A percentile compares a stretch with the other conserved stretches of the same genome.
These are phyloP conservation scores for Phytophthora hibernalis DNA, from an alignment of 352 stramenopile species.

Conservation along the genomic window DNA sequence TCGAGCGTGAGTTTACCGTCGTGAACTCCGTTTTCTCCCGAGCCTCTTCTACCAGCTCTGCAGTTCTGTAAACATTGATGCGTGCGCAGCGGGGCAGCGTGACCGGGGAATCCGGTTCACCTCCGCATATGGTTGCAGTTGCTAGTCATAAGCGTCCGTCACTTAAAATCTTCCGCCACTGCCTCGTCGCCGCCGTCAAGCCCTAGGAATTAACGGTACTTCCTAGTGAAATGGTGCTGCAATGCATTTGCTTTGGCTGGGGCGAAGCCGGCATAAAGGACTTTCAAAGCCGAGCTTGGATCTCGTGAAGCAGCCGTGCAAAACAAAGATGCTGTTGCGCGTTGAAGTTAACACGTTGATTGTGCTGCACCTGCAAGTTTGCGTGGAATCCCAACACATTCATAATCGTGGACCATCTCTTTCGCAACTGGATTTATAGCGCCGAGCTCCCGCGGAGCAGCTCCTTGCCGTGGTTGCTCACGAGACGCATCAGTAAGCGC, in stretches of 20 bases:
- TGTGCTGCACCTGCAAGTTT: constrained; percentile 1
- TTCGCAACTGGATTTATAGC: constrained; percentile 32
- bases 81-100: constrained; percentile 16
- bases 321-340: constrained; percentile 17
- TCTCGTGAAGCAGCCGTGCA: constrained; percentile 11
- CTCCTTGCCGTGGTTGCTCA: constrained; percentile 16
- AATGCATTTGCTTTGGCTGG: constrained; percentile 22
- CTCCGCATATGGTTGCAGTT: constrained; percentile 35
- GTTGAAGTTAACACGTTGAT: constrained; percentile 36
- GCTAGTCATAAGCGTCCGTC: constrained; percentile 14
- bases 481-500: constrained; percentile 16
- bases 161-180: constrained; percentile 12
- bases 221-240: constrained; percentile 37
- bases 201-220: constrained; percentile 19
- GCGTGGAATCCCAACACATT: constrained; percentile 1
- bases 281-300: constrained; percentile 18
- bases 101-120: constrained; percentile 20
- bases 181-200: constrained; percentile 32
- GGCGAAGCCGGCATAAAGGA: neutral
- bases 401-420: constrained; percentile 18
- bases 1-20: constrained; percentile 26
- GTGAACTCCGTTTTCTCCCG: constrained; percentile 4
- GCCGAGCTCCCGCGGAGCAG: constrained; percentile 14
- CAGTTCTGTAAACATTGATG: constrained; percentile 31
- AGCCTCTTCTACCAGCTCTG: constrained; percentile 10